phyloP scores from a whole-genome alignment of 139 green algal species.

The Prasinococcaceae sp. region DNA sequence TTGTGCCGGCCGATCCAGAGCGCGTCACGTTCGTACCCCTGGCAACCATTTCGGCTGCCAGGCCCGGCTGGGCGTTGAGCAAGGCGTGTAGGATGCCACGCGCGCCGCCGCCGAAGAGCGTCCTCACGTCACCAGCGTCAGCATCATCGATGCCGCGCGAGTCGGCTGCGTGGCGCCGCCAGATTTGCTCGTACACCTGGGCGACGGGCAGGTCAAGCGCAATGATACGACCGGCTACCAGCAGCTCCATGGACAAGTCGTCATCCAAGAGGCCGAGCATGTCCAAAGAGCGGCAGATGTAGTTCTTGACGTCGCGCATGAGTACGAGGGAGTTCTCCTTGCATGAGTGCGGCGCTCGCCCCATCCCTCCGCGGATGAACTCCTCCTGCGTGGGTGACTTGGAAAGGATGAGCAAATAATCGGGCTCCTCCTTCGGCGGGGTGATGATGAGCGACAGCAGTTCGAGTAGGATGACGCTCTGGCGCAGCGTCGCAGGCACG shows the following conservation, averaged over 20 bases:
- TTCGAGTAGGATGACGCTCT: conserved; percentile 4
- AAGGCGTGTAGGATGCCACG: too few species aligned
- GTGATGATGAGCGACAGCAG: neutral
- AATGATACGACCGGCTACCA: conserved; percentile 39
- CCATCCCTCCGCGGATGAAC: conserved; percentile 41
- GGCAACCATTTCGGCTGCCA: too few species aligned
- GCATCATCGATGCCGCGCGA: too few species aligned
- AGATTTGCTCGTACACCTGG: conserved; percentile 36
- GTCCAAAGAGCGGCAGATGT: conserved; percentile 41
- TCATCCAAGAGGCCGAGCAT: conserved; percentile 45
- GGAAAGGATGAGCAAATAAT: conserved; percentile 33
- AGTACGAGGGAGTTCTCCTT: too few species aligned
- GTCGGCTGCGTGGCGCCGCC: too few species aligned
- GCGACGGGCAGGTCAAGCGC: conserved; percentile 31
- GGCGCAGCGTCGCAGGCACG: too few species aligned
- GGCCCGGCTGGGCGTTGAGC: too few species aligned
- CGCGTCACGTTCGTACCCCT: too few species aligned
- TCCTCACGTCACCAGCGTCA: too few species aligned
- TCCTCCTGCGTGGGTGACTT: conserved; percentile 51
- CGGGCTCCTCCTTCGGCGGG: conserved; percentile 7
- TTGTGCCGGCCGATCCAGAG: too few species aligned
- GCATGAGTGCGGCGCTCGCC: too few species aligned
- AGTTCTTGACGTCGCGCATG: conserved; percentile 53
- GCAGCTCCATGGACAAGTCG: conserved; percentile 56
- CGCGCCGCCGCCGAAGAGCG: too few species aligned